Evolutionary conservation across 768 basidiomycete species (phyloP), one percentile per base, ranked within the genome.

Genomic region (Inosperma sp.): DNA sequence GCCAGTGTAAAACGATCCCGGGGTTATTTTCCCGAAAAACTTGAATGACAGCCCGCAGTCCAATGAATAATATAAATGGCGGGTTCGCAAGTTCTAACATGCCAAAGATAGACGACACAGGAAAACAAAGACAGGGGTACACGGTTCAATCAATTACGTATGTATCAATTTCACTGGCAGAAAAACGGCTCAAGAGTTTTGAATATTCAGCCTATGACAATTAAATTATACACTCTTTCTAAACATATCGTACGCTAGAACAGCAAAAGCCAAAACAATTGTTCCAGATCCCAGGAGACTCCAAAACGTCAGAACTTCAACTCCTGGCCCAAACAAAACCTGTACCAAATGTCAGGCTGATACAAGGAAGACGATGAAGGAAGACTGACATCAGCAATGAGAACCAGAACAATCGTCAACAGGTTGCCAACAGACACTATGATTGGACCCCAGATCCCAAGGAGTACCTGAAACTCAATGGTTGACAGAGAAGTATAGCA

Each of bases 361-460:
- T 19, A 41, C 9, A 16, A 30, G 37, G 17, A 39, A 19, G 17
- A 34, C 7, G 31, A 14, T 14, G 23, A 16, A n/a, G 27, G 25
- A 14, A 25, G 26, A 64, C 71, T 60, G 39, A 86, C 74, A 67
- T 97, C 93, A 34, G 86, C 81, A 13, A 90, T 59, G 40, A 93
- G 80, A 12, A 93, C 88, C 42, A 96, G 76, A 30, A 95, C 89
- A 57, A 95, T 94, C 5, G 93, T 93, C n/a, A 95, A 76, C n/a
- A 98, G 77, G 66, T 81, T 92, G 37, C 92, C 93, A 26, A 96
- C 93, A 2, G 89, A 91, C 7, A 84, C 82, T 35, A 92, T 79
- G 34, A 93, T 82, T 5, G 92, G 92, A 3, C 92, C 92, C 88
- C 89, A 93, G 22, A 88, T 67, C 22, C 87, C 88, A 41, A 95